These are phyloP conservation scores for Platanus orientalis DNA, from an alignment of 164 flowering plant species.

Conservation along the genomic window DNA sequence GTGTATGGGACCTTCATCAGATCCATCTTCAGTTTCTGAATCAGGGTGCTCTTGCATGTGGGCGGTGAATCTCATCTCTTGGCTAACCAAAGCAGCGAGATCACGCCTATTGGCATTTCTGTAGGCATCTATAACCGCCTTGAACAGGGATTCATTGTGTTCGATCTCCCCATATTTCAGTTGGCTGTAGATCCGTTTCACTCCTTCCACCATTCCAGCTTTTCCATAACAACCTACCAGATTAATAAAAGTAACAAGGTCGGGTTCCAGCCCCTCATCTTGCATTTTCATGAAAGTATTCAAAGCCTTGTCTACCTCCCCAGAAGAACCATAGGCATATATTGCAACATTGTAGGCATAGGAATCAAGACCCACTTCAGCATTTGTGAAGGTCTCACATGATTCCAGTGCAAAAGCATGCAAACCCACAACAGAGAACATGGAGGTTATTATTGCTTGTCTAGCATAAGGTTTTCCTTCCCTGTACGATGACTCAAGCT, in stretches of 20 bases:
- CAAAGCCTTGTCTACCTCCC: slow-evolving; percentile 57
- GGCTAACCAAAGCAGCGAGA: slow-evolving; percentile 57
- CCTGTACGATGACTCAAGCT: slow-evolving; percentile 50
- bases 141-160: slow-evolving; percentile 52
- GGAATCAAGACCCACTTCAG: slow-evolving; percentile 37
- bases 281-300: slow-evolving; percentile 77
- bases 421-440: slow-evolving; percentile 61
- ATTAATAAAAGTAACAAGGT: slow-evolving; percentile 57
- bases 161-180: slow-evolving; percentile 60
- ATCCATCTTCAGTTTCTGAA: slow-evolving; percentile 28
- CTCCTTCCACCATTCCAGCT: slow-evolving; percentile 81
- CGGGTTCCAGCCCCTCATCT: slow-evolving; percentile 68
- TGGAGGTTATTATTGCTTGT: slow-evolving; percentile 53
- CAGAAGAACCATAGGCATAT: slow-evolving; percentile 51
- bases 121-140: slow-evolving; percentile 64
- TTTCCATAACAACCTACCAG: slow-evolving; percentile 73
- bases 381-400: slow-evolving; percentile 40
- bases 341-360: slow-evolving; percentile 70
- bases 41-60: slow-evolving; percentile 25
- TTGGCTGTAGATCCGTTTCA: slow-evolving; percentile 61
- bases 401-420: slow-evolving; percentile 55
- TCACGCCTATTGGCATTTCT: slow-evolving; percentile 44
- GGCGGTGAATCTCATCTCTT: slow-evolving; percentile 52
- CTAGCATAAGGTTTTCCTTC: slow-evolving; percentile 62
- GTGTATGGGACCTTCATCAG: not conserved